Base-by-base conservation (phyloP, 2,329 filamentous ascomycete genomes). In the Ceratocystis papillata region DNA sequence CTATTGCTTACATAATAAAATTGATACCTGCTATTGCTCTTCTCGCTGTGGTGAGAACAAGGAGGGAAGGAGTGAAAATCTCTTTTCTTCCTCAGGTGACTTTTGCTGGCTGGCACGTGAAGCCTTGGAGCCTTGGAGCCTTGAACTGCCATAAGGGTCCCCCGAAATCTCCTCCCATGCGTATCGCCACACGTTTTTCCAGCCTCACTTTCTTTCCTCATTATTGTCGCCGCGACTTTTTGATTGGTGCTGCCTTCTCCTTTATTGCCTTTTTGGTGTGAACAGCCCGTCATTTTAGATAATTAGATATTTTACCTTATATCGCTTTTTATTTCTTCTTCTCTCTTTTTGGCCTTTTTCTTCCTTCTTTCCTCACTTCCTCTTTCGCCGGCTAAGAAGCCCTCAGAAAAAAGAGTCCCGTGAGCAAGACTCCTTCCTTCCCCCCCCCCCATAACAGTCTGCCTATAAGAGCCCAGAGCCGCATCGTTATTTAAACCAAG, bases 51-150 rank as follows among this genome's bases (percentile, higher is more conserved):
- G 30, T 41, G 37, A 41, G 37, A 15, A 15, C 37, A 41, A 41
- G 37, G 37, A 33, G 53, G 53, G 30, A 57, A 28, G 53, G 28
- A 57, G 60, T 30, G 60, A 62, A 30, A 62, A 33, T 44, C 37
- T 17, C 2, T 45, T 28, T 30, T n/a, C 53, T 20, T 57, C 53
- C 53, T 57, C 53, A 57, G 53, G 20, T 53, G 41, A 46, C 28
- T 41, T 41, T 41, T 41, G 37, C 37, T 41, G 2, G 22, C 53
- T 57, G 53, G 53, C 53, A 57, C 53, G 28, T 57, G 53, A 57
- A 57, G 37, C 37, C 37, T 41, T 41, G 12, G 10, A 3, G 37
- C 37, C 37, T 37, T 37, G 37, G 8, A 10, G 33, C 33, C 33
- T 37, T 37, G 33, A 41, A 41, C 15, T 41, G 37, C 12, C 37